These are phyloP conservation scores for Hansenula anomala DNA, from an alignment of 1,139 yeast genomes.

Conservation along the genomic window DNA sequence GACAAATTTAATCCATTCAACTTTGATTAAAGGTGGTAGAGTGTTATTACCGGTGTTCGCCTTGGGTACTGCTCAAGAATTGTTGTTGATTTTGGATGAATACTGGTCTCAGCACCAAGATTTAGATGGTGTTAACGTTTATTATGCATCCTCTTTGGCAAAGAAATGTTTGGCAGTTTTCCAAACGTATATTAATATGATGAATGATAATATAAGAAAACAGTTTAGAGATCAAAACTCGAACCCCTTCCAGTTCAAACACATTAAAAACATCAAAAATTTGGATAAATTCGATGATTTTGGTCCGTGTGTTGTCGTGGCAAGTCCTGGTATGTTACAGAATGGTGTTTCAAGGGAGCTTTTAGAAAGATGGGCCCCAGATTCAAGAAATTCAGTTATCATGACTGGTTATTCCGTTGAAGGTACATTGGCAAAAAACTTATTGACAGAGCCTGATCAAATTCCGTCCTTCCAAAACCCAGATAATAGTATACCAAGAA, in stretches of 20 bases:
- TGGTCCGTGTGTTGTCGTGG: constrained; percentile 94
- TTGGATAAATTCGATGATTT: constrained; percentile 85
- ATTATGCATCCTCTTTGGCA: constrained; percentile 90
- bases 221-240: constrained; percentile 70
- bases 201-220: constrained; percentile 86
- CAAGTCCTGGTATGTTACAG: constrained; percentile 97
- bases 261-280: constrained; percentile 72
- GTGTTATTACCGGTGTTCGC: constrained; percentile 94
- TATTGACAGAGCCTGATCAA: constrained; percentile 82
- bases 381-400: constrained; percentile 80
- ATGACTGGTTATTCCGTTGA: constrained; percentile 97
- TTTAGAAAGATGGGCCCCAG: constrained; percentile 96
- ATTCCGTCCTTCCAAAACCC: constrained; percentile 79
- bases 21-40: constrained; percentile 85
- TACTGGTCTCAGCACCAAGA: constrained; percentile 89
- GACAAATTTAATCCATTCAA: constrained; percentile 78
- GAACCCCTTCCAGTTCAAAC: constrained; percentile 89
- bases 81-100: constrained; percentile 83
- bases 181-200: constrained; percentile 93
- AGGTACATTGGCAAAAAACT: constrained; percentile 93
- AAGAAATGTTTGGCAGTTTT: constrained; percentile 96
- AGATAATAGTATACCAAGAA: constrained; percentile 79
- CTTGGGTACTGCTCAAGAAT: constrained; percentile 93
- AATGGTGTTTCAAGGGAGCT: constrained; percentile 91
- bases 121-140: constrained; percentile 75